Evolutionary conservation across 1,284 basidiomycete genomes (phyloP).

Genomic region (Phylloporus sp.): DNA sequence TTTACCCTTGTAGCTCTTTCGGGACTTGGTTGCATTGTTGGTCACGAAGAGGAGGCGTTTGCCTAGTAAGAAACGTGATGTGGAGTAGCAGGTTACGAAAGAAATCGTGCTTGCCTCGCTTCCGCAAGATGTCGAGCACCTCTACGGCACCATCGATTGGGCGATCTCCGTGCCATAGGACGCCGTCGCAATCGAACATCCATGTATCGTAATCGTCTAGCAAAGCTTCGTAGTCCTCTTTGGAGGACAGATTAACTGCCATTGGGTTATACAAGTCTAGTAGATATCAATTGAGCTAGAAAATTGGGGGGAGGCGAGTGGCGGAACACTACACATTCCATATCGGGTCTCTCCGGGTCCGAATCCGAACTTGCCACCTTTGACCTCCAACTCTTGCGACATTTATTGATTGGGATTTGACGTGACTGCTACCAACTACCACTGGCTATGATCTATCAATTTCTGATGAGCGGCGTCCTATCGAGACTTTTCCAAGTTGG

Average conservation of each 20-base stretch:
- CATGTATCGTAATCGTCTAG: constrained; percentile 88
- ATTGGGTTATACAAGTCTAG: constrained; percentile 33
- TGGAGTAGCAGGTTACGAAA: not conserved
- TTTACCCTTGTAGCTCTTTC: constrained; percentile 86
- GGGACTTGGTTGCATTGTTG: constrained; percentile 97
- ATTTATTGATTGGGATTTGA: not conserved
- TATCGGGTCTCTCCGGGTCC: constrained; percentile 29
- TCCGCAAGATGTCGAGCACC: constrained; percentile 70
- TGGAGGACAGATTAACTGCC: constrained; percentile 46
- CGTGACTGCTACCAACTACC: too few species aligned
- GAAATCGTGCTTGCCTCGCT: constrained; percentile 54
- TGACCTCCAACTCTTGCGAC: not conserved
- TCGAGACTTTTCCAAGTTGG: not conserved
- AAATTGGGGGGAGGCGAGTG: constrained; percentile 2
- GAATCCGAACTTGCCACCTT: constrained; percentile 5
- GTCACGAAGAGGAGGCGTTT: constrained; percentile 96
- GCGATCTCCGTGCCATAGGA: constrained; percentile 88
- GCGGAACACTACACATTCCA: constrained; percentile 27
- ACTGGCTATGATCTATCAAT: too few species aligned
- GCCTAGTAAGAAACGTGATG: constrained; percentile 47
- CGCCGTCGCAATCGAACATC: constrained; percentile 97
- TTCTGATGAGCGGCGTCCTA: not conserved
- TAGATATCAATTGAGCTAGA: constrained; percentile 7
- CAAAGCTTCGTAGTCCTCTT: constrained; percentile 58
- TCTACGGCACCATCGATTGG: constrained; percentile 79